phyloP scores from a whole-genome alignment of 2,329 filamentous ascomycete genomes.

The Penicillium sp. region DNA sequence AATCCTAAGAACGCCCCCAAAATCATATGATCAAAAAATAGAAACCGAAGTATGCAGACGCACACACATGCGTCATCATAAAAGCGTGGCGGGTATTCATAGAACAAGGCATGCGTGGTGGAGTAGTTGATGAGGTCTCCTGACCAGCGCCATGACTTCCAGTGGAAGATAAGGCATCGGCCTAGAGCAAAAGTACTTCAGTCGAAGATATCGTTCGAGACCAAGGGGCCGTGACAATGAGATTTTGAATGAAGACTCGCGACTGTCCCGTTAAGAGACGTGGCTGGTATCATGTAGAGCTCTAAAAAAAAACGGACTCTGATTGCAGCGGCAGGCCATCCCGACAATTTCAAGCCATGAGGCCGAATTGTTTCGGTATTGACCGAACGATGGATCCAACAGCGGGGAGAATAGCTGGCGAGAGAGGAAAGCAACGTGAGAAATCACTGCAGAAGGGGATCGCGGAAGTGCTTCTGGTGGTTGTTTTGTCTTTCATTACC shows the following conservation, averaged over 20 bases:
- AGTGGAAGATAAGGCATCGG: background rate
- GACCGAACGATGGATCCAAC: background rate
- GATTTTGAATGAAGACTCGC: background rate
- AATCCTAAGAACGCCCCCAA: background rate
- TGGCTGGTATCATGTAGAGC: background rate
- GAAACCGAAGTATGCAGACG: background rate
- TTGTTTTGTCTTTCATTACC: constrained; percentile 72
- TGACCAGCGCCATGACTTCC: background rate
- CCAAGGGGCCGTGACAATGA: background rate
- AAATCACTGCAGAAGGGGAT: constrained; percentile 54
- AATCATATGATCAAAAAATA: background rate
- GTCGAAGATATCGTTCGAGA: background rate
- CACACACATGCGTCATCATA: background rate
- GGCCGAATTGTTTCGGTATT: background rate
- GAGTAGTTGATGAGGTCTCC: background rate
- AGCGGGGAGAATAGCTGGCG: background rate
- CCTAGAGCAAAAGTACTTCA: background rate
- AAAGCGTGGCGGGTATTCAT: constrained; percentile 1
- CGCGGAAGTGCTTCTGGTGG: constrained; percentile 72
- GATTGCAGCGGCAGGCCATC: background rate
- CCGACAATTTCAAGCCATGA: background rate
- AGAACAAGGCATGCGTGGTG: background rate
- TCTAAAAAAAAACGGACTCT: background rate
- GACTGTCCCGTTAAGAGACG: background rate
- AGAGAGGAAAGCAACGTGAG: background rate